Base-by-base conservation (phyloP, 1,139 yeast genomes). In the Geotrichum aggregatum region DNA sequence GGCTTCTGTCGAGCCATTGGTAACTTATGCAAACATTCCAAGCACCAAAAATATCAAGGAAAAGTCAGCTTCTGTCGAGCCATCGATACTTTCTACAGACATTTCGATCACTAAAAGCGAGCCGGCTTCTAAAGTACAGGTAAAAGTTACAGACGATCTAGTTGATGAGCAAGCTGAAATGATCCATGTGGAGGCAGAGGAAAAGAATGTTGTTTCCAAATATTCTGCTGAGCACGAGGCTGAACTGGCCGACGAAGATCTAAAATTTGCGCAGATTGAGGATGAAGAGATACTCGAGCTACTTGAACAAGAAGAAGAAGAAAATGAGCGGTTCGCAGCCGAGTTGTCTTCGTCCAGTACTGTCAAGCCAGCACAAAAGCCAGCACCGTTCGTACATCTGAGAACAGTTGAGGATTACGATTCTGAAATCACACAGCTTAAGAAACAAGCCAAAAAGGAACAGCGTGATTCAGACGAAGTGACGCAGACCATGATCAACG, bases 391-490 rank as follows among this genome's bases (percentile, higher is more conserved):
- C 18, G 16, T 36, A 22, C 47, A 44, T n/a, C 30, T 44, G n/a
- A 52, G 47, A 21, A 42, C 60, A 3, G 46, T 49, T 7, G 58
- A 56, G 18, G 76, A 80, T 0, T 77, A 80, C 33, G 86, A 80
- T 51, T 75, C 72, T 16, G 72, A 77, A 46, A 68, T 88, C 26
- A 78, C 75, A 56, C 81, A 77, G 44, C 62, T 73, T n/a, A 66
- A 66, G 39, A 66, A 66, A 21, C 80, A 84, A 62, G 76, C 82
- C 44, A 78, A 75, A 38, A 83, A 80, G 58, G 89, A 87, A 34
- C 78, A 82, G 56, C 75, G 97, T 58, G 98, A 92, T 66, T 80
- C 97, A 0, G 98, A 92, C 62, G 95, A 87, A 61, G 97, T 92
- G 0, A 86, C 96, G 0, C 80, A 80, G 16, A 79, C 79, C 34